Evolutionary conservation across 2,329 filamentous ascomycete species (phyloP).

Genomic region (Xylaria sp.): DNA sequence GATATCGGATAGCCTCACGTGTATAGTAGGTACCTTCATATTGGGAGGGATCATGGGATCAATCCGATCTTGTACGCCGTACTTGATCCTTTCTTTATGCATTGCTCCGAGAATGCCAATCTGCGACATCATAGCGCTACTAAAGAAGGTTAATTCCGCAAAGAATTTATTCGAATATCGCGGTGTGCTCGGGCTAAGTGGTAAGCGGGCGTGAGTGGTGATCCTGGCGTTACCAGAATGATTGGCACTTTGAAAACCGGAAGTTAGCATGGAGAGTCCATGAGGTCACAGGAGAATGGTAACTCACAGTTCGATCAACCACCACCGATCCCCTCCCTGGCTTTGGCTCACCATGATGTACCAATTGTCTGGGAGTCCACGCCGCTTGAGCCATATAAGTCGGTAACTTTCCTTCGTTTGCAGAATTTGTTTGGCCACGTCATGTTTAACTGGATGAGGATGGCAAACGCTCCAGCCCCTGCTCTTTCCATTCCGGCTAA

Average conservation of each 20-base stretch:
- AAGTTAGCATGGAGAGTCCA: slow-evolving; percentile 31
- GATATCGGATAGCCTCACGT: slow-evolving; percentile 61
- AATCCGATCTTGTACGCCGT: slow-evolving; percentile 49
- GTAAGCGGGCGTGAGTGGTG: slow-evolving; percentile 54
- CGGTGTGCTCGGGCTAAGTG: slow-evolving; percentile 57
- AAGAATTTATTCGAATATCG: slow-evolving; percentile 63
- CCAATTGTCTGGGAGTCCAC: slow-evolving; percentile 79
- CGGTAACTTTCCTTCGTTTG: slow-evolving; percentile 73
- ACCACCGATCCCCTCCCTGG: slow-evolving; percentile 81
- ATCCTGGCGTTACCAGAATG: slow-evolving; percentile 41
- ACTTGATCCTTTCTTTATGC: slow-evolving; percentile 57
- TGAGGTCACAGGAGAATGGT: slow-evolving; percentile 12
- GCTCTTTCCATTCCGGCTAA: slow-evolving; percentile 69
- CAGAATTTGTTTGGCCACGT: slow-evolving; percentile 69
- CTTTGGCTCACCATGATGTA: slow-evolving; percentile 77
- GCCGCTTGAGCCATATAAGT: slow-evolving; percentile 74
- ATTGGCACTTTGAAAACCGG: slow-evolving; percentile 33
- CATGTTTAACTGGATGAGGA: slow-evolving; percentile 57
- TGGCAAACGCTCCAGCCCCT: slow-evolving; percentile 71
- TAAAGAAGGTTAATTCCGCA: slow-evolving; percentile 62
- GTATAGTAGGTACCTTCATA: slow-evolving; percentile 60
- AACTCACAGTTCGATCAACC: slow-evolving; percentile 73
- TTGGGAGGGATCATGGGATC: slow-evolving; percentile 57
- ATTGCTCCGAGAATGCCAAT: slow-evolving; percentile 62
- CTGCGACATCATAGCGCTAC: slow-evolving; percentile 63